Evolutionary conservation across 2,329 filamentous ascomycete species (phyloP), one percentile per base, ranked within the genome.

Genomic region (Cryphonectria japonica): DNA sequence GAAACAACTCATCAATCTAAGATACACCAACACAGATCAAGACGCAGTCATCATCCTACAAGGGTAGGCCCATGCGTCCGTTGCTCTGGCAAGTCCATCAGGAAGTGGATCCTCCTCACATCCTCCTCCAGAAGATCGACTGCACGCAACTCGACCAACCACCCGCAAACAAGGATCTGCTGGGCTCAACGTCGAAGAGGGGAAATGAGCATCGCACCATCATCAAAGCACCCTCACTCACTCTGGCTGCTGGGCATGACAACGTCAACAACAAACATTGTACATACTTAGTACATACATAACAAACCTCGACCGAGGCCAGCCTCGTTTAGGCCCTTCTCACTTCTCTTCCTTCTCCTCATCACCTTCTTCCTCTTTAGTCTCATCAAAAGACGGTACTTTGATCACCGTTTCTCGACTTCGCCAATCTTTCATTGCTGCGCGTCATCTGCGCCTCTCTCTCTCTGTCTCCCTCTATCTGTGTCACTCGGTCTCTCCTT

Each of bases 141-240:
- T 37, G 59, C 54, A 32, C 54, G 26, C 54, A 59, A 32, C 52
- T 29, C 52, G 11, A 37, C 37, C 32, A 61, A 61, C 16, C 29
- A 39, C n/a, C 13, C 61, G 11, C 8, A n/a, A 19, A 34, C 65
- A 57, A 39, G 61, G 43, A 46, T 34, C 46, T 60, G 65, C 71
- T 29, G 26, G 64, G 39, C 54, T 54, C 66, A 60, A 61, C 63
- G 57, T 60, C n/a, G 62, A 61, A 52, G 26, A 62, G 39, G 66
- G 70, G 70, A 71, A 69, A 71, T 71, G 70, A 69, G 61, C 68
- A 67, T 71, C 37, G 70, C 67, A 65, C 70, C 70, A 71, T 66
- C 67, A 69, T 71, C 46, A 50, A 50, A 50, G 46, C 6, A 50
- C 46, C 62, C 70, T 67, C 13, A 66, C 69, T 57, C 8, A 39